Base-by-base conservation (phyloP, 208 protist species). In the Leptomonas pyrrhocoris region DNA sequence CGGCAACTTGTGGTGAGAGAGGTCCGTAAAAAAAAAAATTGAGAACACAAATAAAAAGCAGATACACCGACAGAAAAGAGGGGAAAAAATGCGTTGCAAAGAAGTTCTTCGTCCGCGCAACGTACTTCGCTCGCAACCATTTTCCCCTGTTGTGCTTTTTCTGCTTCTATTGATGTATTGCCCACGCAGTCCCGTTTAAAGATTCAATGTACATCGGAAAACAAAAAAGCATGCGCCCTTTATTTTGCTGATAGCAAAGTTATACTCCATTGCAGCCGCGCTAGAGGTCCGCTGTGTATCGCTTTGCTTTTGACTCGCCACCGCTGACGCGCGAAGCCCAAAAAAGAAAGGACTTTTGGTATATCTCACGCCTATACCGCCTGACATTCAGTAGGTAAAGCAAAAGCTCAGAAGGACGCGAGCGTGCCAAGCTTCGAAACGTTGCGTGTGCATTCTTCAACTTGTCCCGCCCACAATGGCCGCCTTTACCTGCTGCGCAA, bases 401-500 rank as follows among this genome's bases (percentile, higher is more conserved):
- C 31, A 21, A 48, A 9, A 46, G 23, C 9, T 19, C 25, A 31
- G 28, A 56, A n/a, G 27, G 28, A 2, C 51, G 11, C 31, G 23
- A 36, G 25, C 23, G 11, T 23, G 19, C 49, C 49, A 38, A 38
- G 9, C 34, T 12, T 54, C 49, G 13, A 54, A 18, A 27, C 11
- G 19, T 38, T 56, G 12, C 16, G 19, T 9, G 4, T 36, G 40
- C 9, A 25, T 1, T 27, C 31, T 7, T 49, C 30, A 65, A 45
- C 55, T 65, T 1, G 60, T 31, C 25, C 30, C 60, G 12, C 18
- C 53, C n/a, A 23, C 46, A 9, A 55, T 43, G 30, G 45, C 60
- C 0, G 60, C 46, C 46, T 65, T 77, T 15, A 46, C 28, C 57
- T 64, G 67, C 63, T 71, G 71, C 27, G 28, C 4, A 6, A 42